phyloP scores from a whole-genome alignment of 2,329 filamentous ascomycete species.

The Hirsutella thompsonii region DNA sequence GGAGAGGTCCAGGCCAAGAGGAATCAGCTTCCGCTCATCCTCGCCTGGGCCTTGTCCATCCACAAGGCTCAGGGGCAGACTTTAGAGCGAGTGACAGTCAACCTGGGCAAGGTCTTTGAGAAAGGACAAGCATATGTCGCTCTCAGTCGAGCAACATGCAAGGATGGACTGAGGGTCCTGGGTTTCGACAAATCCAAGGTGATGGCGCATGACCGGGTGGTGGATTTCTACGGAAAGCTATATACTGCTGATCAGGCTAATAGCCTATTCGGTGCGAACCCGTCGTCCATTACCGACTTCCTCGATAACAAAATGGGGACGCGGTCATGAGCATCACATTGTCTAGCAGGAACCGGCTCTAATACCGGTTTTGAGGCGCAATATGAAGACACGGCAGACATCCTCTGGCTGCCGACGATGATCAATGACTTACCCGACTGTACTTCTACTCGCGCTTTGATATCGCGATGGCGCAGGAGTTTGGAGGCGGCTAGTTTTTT shows the following conservation, averaged over 20 bases:
- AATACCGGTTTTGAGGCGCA: too few species aligned
- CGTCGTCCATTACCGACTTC: conserved; percentile 23
- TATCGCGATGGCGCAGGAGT: too few species aligned
- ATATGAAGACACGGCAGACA: too few species aligned
- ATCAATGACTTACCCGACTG: too few species aligned
- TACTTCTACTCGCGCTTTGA: too few species aligned
- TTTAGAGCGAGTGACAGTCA: conserved; percentile 84
- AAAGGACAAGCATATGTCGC: conserved; percentile 97
- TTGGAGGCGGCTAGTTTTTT: too few species aligned
- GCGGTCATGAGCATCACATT: background rate
- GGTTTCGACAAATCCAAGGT: conserved; percentile 85
- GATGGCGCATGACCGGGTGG: conserved; percentile 82
- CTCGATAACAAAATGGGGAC: conserved; percentile 20
- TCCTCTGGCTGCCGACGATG: too few species aligned
- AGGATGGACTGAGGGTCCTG: conserved; percentile 76
- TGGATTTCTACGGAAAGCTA: conserved; percentile 73
- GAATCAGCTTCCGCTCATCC: conserved; percentile 70
- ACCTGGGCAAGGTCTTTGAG: conserved; percentile 85
- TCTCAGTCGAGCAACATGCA: conserved; percentile 79
- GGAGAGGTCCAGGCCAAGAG: conserved; percentile 87
- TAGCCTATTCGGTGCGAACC: conserved; percentile 12
- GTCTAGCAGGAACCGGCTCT: too few species aligned
- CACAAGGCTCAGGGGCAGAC: conserved; percentile 98
- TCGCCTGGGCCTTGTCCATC: conserved; percentile 94
- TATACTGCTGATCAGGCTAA: conserved; percentile 53